Percentiles rank a stretch among this genome's conserved stretches.
These are phyloP conservation scores for Durio zibethinus DNA, from an alignment of 345 rosid genomes.

Conservation along the genomic window DNA sequence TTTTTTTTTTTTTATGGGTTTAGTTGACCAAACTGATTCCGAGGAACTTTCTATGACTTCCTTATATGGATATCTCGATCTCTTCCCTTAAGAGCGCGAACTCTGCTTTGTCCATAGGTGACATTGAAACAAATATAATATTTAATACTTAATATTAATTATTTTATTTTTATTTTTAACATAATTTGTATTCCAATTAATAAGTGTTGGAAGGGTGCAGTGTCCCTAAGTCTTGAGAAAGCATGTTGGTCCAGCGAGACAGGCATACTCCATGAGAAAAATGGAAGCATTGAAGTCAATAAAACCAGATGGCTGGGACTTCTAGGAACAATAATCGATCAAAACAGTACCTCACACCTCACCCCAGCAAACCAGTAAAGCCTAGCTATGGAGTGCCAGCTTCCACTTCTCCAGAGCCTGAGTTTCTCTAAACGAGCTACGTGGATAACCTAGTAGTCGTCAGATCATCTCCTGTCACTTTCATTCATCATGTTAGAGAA, in stretches of 20 bases:
- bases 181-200: not conserved
- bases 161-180: not conserved
- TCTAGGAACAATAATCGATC: slow-evolving; percentile 50
- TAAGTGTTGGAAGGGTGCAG: slow-evolving; percentile 6
- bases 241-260: slow-evolving; percentile 40
- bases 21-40: slow-evolving; percentile 30
- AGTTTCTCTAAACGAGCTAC: not conserved
- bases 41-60: slow-evolving; percentile 36
- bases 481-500: not conserved
- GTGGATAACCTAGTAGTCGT: not conserved
- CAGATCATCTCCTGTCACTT: not conserved
- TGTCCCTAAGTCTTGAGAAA: slow-evolving; percentile 29
- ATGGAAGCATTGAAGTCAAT: slow-evolving; percentile 50
- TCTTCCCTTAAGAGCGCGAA: slow-evolving; percentile 19
- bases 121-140: slow-evolving; percentile 21
- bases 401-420: not conserved
- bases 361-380: not conserved
- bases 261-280: slow-evolving; percentile 54
- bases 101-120: slow-evolving; percentile 29
- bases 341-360: not conserved
- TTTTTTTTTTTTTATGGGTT: not conserved
- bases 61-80: not conserved
- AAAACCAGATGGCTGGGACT: slow-evolving; percentile 19
- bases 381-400: not conserved
- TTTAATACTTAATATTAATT: no score